These are phyloP conservation scores for Mucor mucedo DNA, from an alignment of 371 early-diverging fungal species.

Conservation along the genomic window DNA sequence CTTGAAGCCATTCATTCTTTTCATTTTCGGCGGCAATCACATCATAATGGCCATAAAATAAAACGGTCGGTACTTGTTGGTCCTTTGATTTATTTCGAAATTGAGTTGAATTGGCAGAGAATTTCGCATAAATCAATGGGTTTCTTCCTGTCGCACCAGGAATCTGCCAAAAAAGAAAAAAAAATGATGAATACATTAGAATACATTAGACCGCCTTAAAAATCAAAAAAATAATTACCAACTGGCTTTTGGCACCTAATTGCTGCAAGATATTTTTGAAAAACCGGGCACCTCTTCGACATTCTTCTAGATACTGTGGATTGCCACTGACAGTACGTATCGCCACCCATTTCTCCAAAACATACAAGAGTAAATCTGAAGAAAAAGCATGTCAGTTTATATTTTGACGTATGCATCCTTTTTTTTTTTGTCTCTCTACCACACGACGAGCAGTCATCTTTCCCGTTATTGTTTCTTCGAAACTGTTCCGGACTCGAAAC, in stretches of 20 bases:
- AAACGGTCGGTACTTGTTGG: slow-evolving; percentile 52
- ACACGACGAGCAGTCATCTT: neutral
- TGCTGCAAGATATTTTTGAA: slow-evolving; percentile 71
- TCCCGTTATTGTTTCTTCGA: neutral
- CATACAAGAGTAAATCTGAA: slow-evolving; percentile 63
- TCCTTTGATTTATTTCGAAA: neutral
- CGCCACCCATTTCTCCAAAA: slow-evolving; percentile 74
- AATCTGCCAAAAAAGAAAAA: slow-evolving; percentile 32
- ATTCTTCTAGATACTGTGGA: slow-evolving; percentile 46
- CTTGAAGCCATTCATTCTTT: slow-evolving; percentile 57
- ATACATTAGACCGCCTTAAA: too few relatives aligned
- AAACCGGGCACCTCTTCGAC: slow-evolving; percentile 25
- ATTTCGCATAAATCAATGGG: slow-evolving; percentile 79
- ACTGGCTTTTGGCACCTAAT: slow-evolving; percentile 72
- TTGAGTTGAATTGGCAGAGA: slow-evolving; percentile 44
- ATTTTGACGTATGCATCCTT: neutral
- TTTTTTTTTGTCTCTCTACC: neutral
- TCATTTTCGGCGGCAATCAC: slow-evolving; percentile 75
- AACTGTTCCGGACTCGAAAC: slow-evolving; percentile 1
- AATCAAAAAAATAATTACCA: slow-evolving; percentile 37
- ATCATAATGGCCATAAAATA: slow-evolving; percentile 89
- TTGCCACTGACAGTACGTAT: slow-evolving; percentile 76
- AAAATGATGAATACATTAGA: neutral
- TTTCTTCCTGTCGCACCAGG: slow-evolving; percentile 71
- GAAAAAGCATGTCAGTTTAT: neutral